phyloP scores from a whole-genome alignment of 495 filamentous ascomycete species.

The Lophium mytilinum region DNA sequence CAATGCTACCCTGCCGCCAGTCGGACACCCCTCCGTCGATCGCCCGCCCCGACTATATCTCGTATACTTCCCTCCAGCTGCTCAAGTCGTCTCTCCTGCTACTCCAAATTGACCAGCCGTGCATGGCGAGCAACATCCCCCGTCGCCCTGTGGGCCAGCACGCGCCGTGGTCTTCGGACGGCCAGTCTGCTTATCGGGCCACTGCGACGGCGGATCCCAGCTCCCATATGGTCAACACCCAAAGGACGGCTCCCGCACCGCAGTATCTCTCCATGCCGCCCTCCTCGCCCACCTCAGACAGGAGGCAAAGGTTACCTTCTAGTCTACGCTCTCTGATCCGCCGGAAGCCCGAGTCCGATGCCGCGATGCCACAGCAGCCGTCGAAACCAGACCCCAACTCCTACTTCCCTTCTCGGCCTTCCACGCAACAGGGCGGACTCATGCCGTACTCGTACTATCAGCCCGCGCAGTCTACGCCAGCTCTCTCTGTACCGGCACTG shows the following conservation, averaged over 20 bases:
- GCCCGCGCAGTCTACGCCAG: background rate
- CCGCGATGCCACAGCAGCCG: background rate
- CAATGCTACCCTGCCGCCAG: background rate
- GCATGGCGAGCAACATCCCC: background rate
- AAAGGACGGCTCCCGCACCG: background rate
- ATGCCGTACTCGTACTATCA: background rate
- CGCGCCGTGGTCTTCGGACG: background rate
- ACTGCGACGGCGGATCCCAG: background rate
- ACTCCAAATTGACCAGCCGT: background rate
- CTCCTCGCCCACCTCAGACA: constrained; percentile 13
- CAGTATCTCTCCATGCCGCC: background rate
- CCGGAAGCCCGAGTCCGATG: constrained; percentile 11
- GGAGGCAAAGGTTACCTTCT: constrained; percentile 10
- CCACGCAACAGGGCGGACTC: background rate
- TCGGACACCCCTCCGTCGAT: constrained; percentile 1
- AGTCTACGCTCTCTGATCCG: constrained; percentile 17
- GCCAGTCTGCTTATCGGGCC: background rate
- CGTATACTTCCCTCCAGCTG: background rate
- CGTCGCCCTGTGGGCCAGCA: background rate
- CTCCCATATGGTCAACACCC: background rate
- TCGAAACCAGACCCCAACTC: constrained; percentile 6
- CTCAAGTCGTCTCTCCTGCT: background rate
- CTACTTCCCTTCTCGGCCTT: background rate
- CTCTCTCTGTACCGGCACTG: too few species aligned
- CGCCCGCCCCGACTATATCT: background rate